Evolutionary conservation across 768 basidiomycete genomes (phyloP).

Genomic region (Hypholoma sublateritium): DNA sequence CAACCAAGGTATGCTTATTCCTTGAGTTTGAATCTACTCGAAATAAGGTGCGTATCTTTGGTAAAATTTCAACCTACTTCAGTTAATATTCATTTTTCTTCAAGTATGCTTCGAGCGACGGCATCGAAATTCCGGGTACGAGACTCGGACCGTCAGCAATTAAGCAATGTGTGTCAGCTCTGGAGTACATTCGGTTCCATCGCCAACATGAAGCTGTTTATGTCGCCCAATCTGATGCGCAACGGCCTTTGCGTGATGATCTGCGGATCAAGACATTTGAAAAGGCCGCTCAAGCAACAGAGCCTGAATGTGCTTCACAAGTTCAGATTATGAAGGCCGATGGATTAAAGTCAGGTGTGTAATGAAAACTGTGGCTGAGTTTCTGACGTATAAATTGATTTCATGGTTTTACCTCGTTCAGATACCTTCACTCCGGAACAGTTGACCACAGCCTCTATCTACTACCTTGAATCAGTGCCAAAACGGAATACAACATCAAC

Average conservation of each 20-base stretch:
- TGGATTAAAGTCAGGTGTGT: slow-evolving; percentile 9
- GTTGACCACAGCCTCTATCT: slow-evolving; percentile 20
- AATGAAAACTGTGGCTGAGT: neutral
- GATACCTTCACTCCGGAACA: slow-evolving; percentile 26
- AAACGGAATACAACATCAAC: slow-evolving; percentile 4
- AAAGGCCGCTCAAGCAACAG: slow-evolving; percentile 13
- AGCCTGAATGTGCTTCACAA: slow-evolving; percentile 15
- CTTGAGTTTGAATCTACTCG: slow-evolving; percentile 27
- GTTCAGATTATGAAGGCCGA: slow-evolving; percentile 19
- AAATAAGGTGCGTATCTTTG: slow-evolving; percentile 23
- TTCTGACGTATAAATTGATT: too few species aligned
- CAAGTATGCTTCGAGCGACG: slow-evolving; percentile 13
- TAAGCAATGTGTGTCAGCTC: slow-evolving; percentile 27
- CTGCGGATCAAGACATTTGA: slow-evolving; percentile 18
- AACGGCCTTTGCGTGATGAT: slow-evolving; percentile 18
- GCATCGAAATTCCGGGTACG: slow-evolving; percentile 18
- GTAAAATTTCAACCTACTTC: neutral
- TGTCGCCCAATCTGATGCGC: slow-evolving; percentile 14
- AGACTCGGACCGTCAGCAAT: slow-evolving; percentile 25
- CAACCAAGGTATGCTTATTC: slow-evolving; percentile 28
- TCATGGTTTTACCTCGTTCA: slow-evolving; percentile 1
- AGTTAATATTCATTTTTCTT: neutral
- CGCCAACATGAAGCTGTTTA: slow-evolving; percentile 20
- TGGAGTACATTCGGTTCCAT: slow-evolving; percentile 21
- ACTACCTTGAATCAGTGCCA: slow-evolving; percentile 13